Evolutionary conservation across 257 asterid genomes (phyloP).

Genomic region (Solanum sitiens): DNA sequence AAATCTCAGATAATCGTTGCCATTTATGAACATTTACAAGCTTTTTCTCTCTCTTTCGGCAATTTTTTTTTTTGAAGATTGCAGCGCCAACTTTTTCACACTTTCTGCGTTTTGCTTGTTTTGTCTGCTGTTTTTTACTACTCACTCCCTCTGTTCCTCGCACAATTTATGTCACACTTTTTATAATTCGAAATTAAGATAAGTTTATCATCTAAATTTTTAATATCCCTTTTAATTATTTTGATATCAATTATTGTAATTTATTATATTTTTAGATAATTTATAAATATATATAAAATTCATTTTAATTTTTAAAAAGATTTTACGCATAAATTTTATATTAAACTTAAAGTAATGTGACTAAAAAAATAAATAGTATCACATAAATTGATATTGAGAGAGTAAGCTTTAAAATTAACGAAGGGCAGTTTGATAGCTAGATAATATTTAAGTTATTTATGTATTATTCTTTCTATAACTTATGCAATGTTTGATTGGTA

Average conservation of each 20-base stretch:
- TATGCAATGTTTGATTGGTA: background rate
- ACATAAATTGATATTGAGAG: no score
- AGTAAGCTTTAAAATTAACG: no score
- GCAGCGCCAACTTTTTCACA: background rate
- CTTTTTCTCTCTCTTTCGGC: background rate
- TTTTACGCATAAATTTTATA: fast-evolving
- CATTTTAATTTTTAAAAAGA: no score
- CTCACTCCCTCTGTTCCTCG: background rate
- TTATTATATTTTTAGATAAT: no score
- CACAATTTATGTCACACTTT: no score
- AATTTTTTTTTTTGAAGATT: background rate
- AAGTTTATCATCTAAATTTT: no score
- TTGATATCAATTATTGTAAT: no score
- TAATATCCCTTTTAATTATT: no score
- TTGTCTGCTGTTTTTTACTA: background rate
- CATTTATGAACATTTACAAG: background rate
- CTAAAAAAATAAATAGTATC: no score
- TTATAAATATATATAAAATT: no score
- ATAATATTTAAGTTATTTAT: background rate
- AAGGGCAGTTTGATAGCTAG: background rate
- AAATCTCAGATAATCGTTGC: background rate
- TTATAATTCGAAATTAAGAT: no score
- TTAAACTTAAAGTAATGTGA: no score
- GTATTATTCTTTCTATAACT: background rate
- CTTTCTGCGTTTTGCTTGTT: background rate